Conservation (phyloP, 192 early-diverging fungal species). For the Spizellomyces sp. region DNA sequence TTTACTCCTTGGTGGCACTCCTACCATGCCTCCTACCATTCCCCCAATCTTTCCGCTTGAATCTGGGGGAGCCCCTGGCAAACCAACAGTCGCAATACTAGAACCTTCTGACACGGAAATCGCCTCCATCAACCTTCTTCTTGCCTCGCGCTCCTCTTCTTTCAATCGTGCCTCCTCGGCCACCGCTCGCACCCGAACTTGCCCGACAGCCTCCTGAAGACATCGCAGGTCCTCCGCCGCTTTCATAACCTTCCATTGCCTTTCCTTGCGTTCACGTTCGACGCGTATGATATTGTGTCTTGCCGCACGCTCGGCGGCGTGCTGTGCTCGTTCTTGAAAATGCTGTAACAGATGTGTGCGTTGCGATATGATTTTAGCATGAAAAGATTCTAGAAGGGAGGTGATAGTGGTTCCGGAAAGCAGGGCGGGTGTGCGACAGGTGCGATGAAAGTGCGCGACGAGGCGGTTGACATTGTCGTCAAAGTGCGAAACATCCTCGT, state of each 20-base stretch:
- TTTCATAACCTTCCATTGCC: neutral
- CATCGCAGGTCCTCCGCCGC: constrained; percentile 14
- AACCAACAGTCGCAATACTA: no score
- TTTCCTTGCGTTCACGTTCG: constrained; percentile 8
- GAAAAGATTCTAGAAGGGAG: neutral
- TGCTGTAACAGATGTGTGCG: constrained; percentile 1
- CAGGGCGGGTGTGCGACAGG: constrained; percentile 7
- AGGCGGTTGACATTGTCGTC: constrained; percentile 10
- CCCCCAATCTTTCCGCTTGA: no score
- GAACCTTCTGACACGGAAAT: no score
- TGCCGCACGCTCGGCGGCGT: neutral
- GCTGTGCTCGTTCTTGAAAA: constrained; percentile 7
- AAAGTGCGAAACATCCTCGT: constrained; percentile 2
- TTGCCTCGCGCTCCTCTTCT: constrained; percentile 11
- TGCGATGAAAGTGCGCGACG: constrained; percentile 5
- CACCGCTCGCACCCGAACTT: neutral
- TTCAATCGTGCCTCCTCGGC: constrained; percentile 11
- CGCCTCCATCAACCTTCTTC: constrained; percentile 1
- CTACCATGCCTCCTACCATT: no score
- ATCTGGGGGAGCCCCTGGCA: no score
- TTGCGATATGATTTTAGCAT: neutral
- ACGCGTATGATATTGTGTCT: neutral
- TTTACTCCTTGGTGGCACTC: no score
- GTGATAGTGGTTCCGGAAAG: neutral
- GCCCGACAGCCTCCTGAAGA: constrained; percentile 14